Conservation (phyloP, 1,284 basidiomycete species). For the Ganoderma leucocontextum region DNA sequence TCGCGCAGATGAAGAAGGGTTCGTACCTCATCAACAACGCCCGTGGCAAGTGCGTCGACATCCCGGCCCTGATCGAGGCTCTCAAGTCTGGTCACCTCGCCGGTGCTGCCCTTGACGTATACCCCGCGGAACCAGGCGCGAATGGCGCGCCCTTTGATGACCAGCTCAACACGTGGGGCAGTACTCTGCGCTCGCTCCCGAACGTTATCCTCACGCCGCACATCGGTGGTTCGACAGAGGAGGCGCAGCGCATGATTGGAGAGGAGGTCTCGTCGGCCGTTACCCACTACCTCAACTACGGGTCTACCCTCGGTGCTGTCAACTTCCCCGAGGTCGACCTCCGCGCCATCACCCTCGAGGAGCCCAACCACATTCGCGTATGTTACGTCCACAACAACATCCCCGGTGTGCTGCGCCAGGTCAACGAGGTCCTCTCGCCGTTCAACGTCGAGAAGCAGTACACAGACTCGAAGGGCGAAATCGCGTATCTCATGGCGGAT, state of each 20-base stretch:
- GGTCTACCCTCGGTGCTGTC: conserved; percentile 91
- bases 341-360: conserved; percentile 89
- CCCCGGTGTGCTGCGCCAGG: conserved; percentile 94
- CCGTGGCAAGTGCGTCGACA: conserved; percentile 94
- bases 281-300: conserved; percentile 92
- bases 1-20: conserved; percentile 94
- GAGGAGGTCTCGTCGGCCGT: conserved; percentile 92
- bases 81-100: conserved; percentile 89
- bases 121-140: conserved; percentile 89
- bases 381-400: conserved; percentile 98
- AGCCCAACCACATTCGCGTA: conserved; percentile 84
- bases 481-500: conserved; percentile 96
- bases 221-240: conserved; percentile 98
- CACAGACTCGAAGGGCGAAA: conserved; percentile 94
- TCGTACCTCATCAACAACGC: conserved; percentile 99
- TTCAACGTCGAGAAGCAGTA: conserved; percentile 99
- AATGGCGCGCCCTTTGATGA: conserved; percentile 92
- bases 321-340: conserved; percentile 99
- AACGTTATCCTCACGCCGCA: conserved; percentile 98
- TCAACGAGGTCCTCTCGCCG: conserved; percentile 92
- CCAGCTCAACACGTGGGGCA: conserved; percentile 84
- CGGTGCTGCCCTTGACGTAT: conserved; percentile 96
- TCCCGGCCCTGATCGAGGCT: conserved; percentile 87
- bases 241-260: conserved; percentile 98
- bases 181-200: conserved; percentile 74